phyloP scores from a whole-genome alignment of 2,329 filamentous ascomycete species.

The Colletotrichum sp. region DNA sequence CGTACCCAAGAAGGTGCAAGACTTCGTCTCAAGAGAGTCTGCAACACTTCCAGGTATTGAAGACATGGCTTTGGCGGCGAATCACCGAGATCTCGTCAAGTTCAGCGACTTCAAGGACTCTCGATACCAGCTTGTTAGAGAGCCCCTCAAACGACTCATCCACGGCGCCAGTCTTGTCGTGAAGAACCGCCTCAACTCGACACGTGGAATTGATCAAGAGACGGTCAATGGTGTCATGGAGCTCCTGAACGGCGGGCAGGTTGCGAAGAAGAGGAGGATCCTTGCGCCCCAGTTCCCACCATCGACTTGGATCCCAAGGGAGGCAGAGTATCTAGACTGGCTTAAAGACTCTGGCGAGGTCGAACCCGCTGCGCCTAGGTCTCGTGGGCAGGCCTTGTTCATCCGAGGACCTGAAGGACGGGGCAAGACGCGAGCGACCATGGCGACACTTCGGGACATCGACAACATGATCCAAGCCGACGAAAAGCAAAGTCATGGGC shows the following conservation, averaged over 20 bases:
- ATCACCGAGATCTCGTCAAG: slow-evolving; percentile 46
- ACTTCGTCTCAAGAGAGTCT: slow-evolving; percentile 46
- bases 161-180: slow-evolving; percentile 37
- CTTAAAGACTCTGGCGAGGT: slow-evolving; percentile 25
- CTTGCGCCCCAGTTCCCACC: slow-evolving; percentile 33
- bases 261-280: slow-evolving; percentile 36
- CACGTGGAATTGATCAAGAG: slow-evolving; percentile 37
- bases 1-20: slow-evolving; percentile 37
- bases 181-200: slow-evolving; percentile 41
- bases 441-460: slow-evolving; percentile 42
- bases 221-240: slow-evolving; percentile 36
- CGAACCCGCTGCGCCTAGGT: neutral
- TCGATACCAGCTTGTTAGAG: slow-evolving; percentile 39
- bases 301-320: slow-evolving; percentile 43
- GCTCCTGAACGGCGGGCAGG: slow-evolving; percentile 35
- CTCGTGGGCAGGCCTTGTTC: slow-evolving; percentile 39
- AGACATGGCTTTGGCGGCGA: slow-evolving; percentile 37
- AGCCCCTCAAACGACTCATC: slow-evolving; percentile 40
- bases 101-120: slow-evolving; percentile 45
- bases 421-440: slow-evolving; percentile 45
- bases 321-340: slow-evolving; percentile 40
- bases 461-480: slow-evolving; percentile 29
- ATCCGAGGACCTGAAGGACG: slow-evolving; percentile 45
- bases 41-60: slow-evolving; percentile 41
- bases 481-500: slow-evolving; percentile 23